phyloP scores from a whole-genome alignment of 805 yeast genomes.

The Cyberlindnera galapagoensis region DNA sequence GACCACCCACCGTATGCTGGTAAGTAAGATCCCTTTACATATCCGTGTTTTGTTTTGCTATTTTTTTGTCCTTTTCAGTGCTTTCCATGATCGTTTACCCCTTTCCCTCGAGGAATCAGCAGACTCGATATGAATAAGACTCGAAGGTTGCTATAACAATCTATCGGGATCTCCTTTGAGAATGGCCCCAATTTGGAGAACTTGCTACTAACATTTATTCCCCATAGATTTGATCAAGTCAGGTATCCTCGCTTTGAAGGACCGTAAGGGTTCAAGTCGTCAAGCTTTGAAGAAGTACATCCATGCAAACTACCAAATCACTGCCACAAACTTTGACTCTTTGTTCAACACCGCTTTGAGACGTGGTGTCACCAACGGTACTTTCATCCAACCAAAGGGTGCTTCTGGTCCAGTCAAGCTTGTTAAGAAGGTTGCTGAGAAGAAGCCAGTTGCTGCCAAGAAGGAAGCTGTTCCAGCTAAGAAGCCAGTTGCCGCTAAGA shows the following conservation, averaged over 20 bases:
- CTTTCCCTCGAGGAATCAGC: no score
- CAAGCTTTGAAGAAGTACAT: constrained; percentile 84
- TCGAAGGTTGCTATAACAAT: no score
- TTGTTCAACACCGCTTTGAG: constrained; percentile 73
- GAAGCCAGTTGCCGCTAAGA: constrained; percentile 24
- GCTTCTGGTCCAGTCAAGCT: constrained; percentile 82
- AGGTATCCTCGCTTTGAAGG: constrained; percentile 65
- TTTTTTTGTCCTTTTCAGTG: no score
- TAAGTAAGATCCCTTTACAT: constrained; percentile 10
- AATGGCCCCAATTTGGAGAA: no score
- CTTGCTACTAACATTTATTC: constrained; percentile 7
- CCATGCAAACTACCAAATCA: constrained; percentile 51
- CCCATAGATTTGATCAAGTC: constrained; percentile 32
- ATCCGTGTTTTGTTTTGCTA: no score
- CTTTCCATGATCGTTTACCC: no score
- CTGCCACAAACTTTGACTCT: constrained; percentile 62
- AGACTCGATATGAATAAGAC: no score
- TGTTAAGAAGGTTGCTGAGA: constrained; percentile 25
- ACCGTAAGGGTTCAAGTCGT: constrained; percentile 79
- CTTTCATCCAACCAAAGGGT: constrained; percentile 80
- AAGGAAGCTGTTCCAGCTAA: constrained; percentile 26
- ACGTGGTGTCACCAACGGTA: constrained; percentile 75
- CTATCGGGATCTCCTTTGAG: no score
- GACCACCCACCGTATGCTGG: constrained; percentile 25
- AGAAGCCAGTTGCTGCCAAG: constrained; percentile 23